A percentile compares a stretch with the other conserved stretches of the same genome.
phyloP scores from a whole-genome alignment of 352 stramenopile genomes.

The Pythium aphanidermatum region DNA sequence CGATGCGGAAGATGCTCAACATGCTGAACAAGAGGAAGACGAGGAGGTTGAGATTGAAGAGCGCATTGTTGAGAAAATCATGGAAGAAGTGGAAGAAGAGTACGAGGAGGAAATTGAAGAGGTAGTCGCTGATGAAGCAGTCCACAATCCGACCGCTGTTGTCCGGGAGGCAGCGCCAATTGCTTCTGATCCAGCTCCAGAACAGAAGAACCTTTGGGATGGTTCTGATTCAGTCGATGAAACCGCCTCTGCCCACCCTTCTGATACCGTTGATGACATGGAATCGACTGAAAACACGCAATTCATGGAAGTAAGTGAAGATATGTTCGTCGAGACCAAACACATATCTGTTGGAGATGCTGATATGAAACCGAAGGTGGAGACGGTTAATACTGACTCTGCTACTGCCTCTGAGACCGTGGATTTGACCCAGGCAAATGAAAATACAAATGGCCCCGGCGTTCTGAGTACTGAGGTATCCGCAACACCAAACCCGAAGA shows the following conservation, averaged over 20 bases:
- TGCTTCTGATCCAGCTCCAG: too few species aligned
- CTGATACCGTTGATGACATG: constrained; percentile 1
- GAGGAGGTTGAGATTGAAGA: constrained; percentile 20
- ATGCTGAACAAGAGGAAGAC: constrained; percentile 29
- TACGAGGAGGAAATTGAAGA: constrained; percentile 24
- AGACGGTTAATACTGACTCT: too few species aligned
- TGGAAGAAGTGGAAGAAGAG: constrained; percentile 26
- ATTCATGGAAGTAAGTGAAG: not conserved
- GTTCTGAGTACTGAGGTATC: not conserved
- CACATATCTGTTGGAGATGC: constrained; percentile 7
- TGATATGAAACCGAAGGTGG: not conserved
- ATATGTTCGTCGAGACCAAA: not conserved
- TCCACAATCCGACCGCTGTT: too few species aligned
- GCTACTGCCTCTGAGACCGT: too few species aligned
- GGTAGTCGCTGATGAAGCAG: not conserved
- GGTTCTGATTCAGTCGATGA: too few species aligned
- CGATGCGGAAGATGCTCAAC: constrained; percentile 28
- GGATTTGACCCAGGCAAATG: too few species aligned
- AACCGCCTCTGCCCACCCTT: too few species aligned
- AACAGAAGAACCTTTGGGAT: too few species aligned
- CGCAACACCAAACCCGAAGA: constrained; percentile 7
- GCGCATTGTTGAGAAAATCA: constrained; percentile 24
- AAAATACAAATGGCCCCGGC: too few species aligned
- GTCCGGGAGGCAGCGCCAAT: too few species aligned
- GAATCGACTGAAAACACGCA: not conserved